These are phyloP conservation scores for Psidium guajava DNA, from an alignment of 345 rosid genomes.

Conservation along the genomic window DNA sequence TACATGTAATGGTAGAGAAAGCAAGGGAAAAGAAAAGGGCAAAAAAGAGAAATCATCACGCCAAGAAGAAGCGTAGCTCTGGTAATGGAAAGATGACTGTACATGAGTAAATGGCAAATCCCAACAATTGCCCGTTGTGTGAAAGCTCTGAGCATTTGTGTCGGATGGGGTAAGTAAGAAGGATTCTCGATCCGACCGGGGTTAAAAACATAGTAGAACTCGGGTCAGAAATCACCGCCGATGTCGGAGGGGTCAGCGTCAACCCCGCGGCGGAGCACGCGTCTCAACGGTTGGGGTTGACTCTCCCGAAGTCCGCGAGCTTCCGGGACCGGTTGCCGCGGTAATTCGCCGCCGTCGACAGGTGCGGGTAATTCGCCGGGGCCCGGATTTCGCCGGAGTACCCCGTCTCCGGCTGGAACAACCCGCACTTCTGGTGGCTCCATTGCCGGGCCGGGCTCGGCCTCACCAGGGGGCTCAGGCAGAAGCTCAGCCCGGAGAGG, in stretches of 20 bases:
- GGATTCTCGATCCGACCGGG: too few relatives aligned
- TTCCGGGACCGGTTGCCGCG: slow-evolving; percentile 78
- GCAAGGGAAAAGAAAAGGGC: neutral
- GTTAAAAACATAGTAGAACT: neutral
- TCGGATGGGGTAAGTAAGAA: too few relatives aligned
- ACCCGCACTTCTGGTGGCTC: slow-evolving; percentile 36
- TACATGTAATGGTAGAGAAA: neutral
- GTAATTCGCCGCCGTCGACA: slow-evolving; percentile 62
- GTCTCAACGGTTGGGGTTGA: slow-evolving; percentile 48
- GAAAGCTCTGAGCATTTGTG: too few relatives aligned
- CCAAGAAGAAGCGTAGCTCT: neutral
- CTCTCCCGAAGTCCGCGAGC: slow-evolving; percentile 77
- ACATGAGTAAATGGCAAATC: neutral
- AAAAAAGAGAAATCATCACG: neutral
- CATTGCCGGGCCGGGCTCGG: slow-evolving; percentile 67
- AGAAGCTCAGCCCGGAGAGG: slow-evolving; percentile 55
- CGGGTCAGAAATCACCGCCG: neutral
- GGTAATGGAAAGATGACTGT: neutral
- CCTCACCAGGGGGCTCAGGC: slow-evolving; percentile 83
- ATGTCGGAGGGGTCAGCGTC: neutral
- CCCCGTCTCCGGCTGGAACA: slow-evolving; percentile 35
- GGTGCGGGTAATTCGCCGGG: slow-evolving; percentile 50
- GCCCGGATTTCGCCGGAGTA: slow-evolving; percentile 35
- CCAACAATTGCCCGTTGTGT: neutral
- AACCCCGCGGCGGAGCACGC: neutral